Percentiles rank a stretch among this genome's conserved stretches.
phyloP scores from a whole-genome alignment of 2,329 filamentous ascomycete species.

The Fusarium sp. region DNA sequence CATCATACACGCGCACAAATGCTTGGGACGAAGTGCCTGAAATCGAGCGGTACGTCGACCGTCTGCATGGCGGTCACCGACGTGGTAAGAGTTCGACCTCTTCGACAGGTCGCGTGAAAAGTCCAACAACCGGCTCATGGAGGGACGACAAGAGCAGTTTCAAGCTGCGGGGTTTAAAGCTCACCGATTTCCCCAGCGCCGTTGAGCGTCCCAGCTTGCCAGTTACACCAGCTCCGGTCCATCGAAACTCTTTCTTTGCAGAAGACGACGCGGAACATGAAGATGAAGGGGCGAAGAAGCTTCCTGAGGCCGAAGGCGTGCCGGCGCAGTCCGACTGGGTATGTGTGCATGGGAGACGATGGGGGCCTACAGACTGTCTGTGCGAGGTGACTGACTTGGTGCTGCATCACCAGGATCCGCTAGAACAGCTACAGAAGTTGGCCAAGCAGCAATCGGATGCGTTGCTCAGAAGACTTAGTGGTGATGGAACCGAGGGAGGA shows the following conservation, averaged over 20 bases:
- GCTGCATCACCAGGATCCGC: slow-evolving; percentile 71
- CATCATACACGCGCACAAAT: slow-evolving; percentile 79
- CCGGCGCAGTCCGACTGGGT: slow-evolving; percentile 93
- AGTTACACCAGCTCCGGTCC: slow-evolving; percentile 87
- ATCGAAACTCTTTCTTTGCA: slow-evolving; percentile 75
- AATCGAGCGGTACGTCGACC: slow-evolving; percentile 88
- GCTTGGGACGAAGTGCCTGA: slow-evolving; percentile 94
- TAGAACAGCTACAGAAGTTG: slow-evolving; percentile 75
- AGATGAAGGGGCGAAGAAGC: slow-evolving; percentile 65
- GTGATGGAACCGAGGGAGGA: slow-evolving; percentile 43
- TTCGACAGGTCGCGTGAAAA: slow-evolving; percentile 32
- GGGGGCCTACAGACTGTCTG: slow-evolving; percentile 63
- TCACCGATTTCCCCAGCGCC: slow-evolving; percentile 90
- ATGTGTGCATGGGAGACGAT: slow-evolving; percentile 72
- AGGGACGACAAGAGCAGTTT: slow-evolving; percentile 21
- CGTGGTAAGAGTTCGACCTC: slow-evolving; percentile 50
- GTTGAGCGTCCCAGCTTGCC: slow-evolving; percentile 87
- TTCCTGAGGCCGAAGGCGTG: slow-evolving; percentile 84
- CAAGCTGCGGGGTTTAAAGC: slow-evolving; percentile 61
- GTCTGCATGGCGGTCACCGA: slow-evolving; percentile 73
- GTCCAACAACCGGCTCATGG: slow-evolving; percentile 26
- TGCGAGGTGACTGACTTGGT: slow-evolving; percentile 67
- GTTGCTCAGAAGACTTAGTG: slow-evolving; percentile 65
- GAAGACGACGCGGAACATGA: slow-evolving; percentile 53
- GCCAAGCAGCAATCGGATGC: slow-evolving; percentile 73